Evolutionary conservation across 345 rosid genomes (phyloP).

Genomic region (Syzygium oleosum): DNA sequence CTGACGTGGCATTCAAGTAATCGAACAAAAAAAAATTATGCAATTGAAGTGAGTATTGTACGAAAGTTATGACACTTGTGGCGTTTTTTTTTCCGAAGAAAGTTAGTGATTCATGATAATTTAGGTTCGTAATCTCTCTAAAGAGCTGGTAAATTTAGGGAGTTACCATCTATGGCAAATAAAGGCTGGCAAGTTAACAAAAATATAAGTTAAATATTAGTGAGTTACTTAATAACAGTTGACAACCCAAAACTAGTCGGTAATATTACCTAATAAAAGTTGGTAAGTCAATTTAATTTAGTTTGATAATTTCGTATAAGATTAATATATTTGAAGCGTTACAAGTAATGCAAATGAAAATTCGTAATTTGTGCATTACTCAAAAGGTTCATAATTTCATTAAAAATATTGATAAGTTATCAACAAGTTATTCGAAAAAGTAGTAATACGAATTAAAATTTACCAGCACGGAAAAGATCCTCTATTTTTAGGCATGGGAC

Average conservation of each 20-base stretch:
- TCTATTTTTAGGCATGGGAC: no score
- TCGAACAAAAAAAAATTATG: no score
- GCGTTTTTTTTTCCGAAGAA: accelerated
- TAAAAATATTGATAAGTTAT: no score
- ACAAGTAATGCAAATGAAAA: no score
- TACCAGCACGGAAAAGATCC: no score
- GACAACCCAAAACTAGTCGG: background rate
- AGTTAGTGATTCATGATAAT: background rate
- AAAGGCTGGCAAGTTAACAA: background rate
- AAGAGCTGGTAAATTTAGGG: background rate
- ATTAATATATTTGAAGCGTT: background rate
- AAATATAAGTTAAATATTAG: background rate
- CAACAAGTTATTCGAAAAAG: no score
- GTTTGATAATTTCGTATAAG: background rate
- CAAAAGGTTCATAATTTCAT: background rate
- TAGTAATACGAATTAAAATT: no score
- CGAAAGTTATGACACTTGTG: no score
- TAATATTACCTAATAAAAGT: background rate
- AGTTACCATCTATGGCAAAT: background rate
- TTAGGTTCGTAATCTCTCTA: background rate
- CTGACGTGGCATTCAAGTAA: background rate
- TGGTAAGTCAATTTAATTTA: background rate
- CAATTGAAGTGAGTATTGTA: no score
- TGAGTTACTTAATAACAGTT: background rate
- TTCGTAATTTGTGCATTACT: background rate